Evolutionary conservation across 306 rosid genomes (phyloP).

Genomic region (Fragaria ananassa): DNA sequence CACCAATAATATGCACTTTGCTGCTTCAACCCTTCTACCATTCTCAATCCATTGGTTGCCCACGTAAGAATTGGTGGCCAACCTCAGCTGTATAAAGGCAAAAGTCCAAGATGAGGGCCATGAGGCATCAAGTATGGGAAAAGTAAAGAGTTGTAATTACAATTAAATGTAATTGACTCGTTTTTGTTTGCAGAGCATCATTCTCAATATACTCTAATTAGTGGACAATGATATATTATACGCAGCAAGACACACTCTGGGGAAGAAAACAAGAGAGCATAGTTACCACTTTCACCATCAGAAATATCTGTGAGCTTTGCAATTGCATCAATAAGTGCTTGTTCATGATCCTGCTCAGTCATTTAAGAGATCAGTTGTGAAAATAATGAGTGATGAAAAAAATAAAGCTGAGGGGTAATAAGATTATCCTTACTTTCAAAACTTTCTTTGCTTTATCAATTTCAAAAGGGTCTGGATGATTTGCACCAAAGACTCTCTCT

Average conservation of each 20-base stretch:
- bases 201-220: neutral
- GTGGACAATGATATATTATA: slow-evolving; percentile 6
- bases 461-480: slow-evolving; percentile 75
- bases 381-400: slow-evolving; percentile 4
- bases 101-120: slow-evolving; percentile 7
- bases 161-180: neutral
- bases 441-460: slow-evolving; percentile 80
- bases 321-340: slow-evolving; percentile 82
- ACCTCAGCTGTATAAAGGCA: slow-evolving; percentile 51
- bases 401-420: neutral
- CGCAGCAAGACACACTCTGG: slow-evolving; percentile 8
- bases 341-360: slow-evolving; percentile 76
- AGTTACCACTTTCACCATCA: slow-evolving; percentile 82
- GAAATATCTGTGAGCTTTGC: slow-evolving; percentile 68
- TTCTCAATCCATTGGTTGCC: slow-evolving; percentile 50
- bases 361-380: slow-evolving; percentile 15
- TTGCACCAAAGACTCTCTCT: slow-evolving; percentile 82
- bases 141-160: neutral
- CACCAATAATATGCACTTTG: neutral
- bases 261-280: slow-evolving; percentile 11
- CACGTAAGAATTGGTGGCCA: slow-evolving; percentile 49
- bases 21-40: slow-evolving; percentile 17
- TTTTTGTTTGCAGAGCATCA: neutral
- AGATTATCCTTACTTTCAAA: slow-evolving; percentile 54
- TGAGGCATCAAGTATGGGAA: slow-evolving; percentile 11